A percentile compares a stretch with the other conserved stretches of the same genome.
Conservation (phyloP, 2,329 filamentous ascomycete species). For the Dactylonectria estremocensis region DNA sequence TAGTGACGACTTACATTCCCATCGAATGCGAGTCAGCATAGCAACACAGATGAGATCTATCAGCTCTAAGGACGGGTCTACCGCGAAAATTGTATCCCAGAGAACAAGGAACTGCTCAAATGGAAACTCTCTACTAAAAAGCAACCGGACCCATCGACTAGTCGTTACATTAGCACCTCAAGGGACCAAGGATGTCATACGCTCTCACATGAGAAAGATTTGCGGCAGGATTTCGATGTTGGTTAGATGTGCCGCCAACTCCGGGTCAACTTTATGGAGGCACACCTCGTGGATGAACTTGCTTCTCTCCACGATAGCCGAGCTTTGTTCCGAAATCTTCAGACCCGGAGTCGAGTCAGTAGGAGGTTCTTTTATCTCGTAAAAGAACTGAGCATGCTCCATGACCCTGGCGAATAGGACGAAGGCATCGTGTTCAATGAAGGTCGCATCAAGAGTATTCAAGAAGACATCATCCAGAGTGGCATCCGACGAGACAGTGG, state of each 20-base stretch:
- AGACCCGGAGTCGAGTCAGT: constrained; percentile 32
- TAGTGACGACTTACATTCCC: constrained; percentile 76
- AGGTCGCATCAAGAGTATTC: constrained; percentile 78
- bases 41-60: constrained; percentile 93
- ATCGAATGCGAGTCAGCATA: constrained; percentile 93
- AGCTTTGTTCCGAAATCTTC: constrained; percentile 56
- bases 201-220: constrained; percentile 88
- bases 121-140: constrained; percentile 94
- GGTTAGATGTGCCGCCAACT: constrained; percentile 84
- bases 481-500: constrained; percentile 51
- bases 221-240: constrained; percentile 93
- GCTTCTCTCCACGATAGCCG: constrained; percentile 85
- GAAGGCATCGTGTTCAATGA: constrained; percentile 92
- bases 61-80: constrained; percentile 84
- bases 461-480: constrained; percentile 69
- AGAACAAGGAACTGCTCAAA: constrained; percentile 87
- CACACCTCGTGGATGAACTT: constrained; percentile 88
- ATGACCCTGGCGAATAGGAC: constrained; percentile 89
- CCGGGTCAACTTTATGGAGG: constrained; percentile 84
- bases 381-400: constrained; percentile 89
- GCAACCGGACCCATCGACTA: constrained; percentile 91
- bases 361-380: constrained; percentile 71
- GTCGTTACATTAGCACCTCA: constrained; percentile 17
- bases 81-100: constrained; percentile 93
- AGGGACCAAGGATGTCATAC: no score